Evolutionary conservation across 140 eudicot genomes (phyloP), one percentile per base, ranked within the genome.

Genomic region (Cichorium intybus): DNA sequence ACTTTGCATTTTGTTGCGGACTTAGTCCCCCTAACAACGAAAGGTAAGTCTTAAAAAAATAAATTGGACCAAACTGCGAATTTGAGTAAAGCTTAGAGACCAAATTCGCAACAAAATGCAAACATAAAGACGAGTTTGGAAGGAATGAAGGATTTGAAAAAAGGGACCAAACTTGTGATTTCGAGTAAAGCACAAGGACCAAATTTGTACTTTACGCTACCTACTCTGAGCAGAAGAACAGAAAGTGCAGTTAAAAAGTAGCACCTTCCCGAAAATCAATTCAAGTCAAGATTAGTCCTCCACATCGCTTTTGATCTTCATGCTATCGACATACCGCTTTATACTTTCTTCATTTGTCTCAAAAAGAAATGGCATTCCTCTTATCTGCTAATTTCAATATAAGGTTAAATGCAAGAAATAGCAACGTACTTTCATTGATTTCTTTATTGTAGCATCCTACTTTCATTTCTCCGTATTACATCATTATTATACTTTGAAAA

Each of bases 181-280:
- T 37, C 2, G 46, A 37, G 46, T 37, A 37, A 11, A 37, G 46
- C 4, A 37, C 4, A 11, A n/a, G 46, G 46, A 37, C 46, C 15
- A 11, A 37, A 10, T 10, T 2, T 43, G 49, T 43, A 15, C 14
- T 0, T 14, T 43, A 61, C 26, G 49, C 47, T 20, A 60, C 66
- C 41, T 37, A 11, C n/a, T 37, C 51, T 53, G 64, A 59, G 61
- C 21, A 51, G 49, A 53, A 29, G 28, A 57, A 50, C 48, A 51
- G 77, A 71, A 71, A 56, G 82, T 57, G 79, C 82, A 76, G 82
- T 80, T 71, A 80, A 76, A 80, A 73, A 24, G 73, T 73, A 72
- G 86, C 86, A 77, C 82, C 54, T 72, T 53, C 66, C 14, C 5
- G 50, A 56, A 43, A 58, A 28, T 18, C 62, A 73, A 37, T 64